phyloP scores from a whole-genome alignment of 169 alveolate genomes.

The Eimeria brunetti region DNA sequence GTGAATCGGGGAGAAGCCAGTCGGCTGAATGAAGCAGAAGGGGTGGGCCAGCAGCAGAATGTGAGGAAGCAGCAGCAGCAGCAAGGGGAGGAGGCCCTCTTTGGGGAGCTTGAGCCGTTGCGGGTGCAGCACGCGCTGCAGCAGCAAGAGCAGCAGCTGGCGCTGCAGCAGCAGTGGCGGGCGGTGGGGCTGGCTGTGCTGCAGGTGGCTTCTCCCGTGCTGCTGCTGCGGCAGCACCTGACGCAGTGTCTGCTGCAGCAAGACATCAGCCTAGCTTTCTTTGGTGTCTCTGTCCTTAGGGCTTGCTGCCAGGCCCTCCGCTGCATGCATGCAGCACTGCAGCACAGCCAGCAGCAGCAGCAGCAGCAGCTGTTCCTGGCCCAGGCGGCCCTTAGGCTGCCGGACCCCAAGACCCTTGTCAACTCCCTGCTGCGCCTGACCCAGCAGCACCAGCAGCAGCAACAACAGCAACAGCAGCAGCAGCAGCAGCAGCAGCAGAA shows the following conservation, averaged over 20 bases:
- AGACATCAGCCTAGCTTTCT: conserved; percentile 13
- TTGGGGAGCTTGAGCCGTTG: conserved; percentile 34
- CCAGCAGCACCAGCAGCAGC: conserved; percentile 34
- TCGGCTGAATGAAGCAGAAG: not conserved
- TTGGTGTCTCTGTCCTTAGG: conserved; percentile 38
- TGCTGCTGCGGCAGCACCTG: conserved; percentile 62
- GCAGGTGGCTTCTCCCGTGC: conserved; percentile 25
- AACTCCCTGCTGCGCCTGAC: conserved; percentile 37
- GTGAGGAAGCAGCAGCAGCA: not conserved
- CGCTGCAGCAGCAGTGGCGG: conserved; percentile 14
- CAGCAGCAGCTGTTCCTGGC: conserved; percentile 30
- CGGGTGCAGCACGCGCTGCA: conserved; percentile 42
- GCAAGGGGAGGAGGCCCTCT: not conserved
- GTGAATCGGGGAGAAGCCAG: not conserved
- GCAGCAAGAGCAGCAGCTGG: conserved; percentile 42
- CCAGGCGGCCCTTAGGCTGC: conserved; percentile 16
- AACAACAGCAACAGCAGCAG: conserved; percentile 17
- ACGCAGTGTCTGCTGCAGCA: conserved; percentile 57
- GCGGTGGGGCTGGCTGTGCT: conserved; percentile 22
- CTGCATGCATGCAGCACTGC: conserved; percentile 31
- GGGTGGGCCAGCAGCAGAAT: conserved; percentile 7
- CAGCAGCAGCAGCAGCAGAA: not conserved
- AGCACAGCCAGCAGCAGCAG: not conserved
- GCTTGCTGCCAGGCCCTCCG: conserved; percentile 58
- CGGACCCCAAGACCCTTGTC: conserved; percentile 46